Conservation (phyloP, 495 filamentous ascomycete species). For the Neurospora sp. region DNA sequence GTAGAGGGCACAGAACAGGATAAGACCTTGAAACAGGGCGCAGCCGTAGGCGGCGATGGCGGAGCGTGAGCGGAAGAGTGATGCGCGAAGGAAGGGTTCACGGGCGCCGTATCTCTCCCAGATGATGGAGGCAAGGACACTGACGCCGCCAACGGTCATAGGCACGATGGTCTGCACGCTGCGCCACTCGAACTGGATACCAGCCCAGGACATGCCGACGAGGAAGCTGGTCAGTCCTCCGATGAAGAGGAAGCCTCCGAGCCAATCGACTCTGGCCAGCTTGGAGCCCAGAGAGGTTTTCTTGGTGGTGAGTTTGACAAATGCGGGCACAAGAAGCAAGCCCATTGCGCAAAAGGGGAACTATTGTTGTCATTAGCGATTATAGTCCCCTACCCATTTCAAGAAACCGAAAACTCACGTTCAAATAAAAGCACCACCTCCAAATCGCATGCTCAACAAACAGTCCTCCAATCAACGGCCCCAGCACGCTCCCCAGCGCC, state of each 20-base stretch:
- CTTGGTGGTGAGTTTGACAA: constrained; percentile 23
- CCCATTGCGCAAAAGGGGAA: constrained; percentile 29
- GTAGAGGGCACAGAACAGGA: constrained; percentile 39
- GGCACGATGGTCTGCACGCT: constrained; percentile 37
- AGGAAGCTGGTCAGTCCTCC: constrained; percentile 38
- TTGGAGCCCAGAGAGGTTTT: constrained; percentile 23
- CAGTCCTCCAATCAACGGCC: constrained; percentile 66
- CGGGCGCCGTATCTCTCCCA: constrained; percentile 34
- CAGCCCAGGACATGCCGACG: constrained; percentile 49
- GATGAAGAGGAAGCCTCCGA: constrained; percentile 37
- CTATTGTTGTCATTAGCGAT: constrained; percentile 2
- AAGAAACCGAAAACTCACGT: constrained; percentile 8
- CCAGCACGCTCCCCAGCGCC: constrained; percentile 64
- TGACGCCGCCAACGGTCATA: constrained; percentile 31
- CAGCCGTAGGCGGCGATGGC: constrained; percentile 27
- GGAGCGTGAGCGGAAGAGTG: constrained; percentile 33
- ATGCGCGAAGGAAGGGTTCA: constrained; percentile 45
- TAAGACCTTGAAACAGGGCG: constrained; percentile 26
- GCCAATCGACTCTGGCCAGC: constrained; percentile 27
- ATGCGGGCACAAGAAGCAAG: constrained; percentile 24
- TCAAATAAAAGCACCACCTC: constrained; percentile 35
- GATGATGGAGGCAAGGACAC: constrained; percentile 18
- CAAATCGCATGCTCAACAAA: constrained; percentile 47
- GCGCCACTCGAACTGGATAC: constrained; percentile 41
- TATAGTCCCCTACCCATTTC: not conserved